phyloP scores from a whole-genome alignment of 805 yeast genomes.

The Starmera dryadoides region DNA sequence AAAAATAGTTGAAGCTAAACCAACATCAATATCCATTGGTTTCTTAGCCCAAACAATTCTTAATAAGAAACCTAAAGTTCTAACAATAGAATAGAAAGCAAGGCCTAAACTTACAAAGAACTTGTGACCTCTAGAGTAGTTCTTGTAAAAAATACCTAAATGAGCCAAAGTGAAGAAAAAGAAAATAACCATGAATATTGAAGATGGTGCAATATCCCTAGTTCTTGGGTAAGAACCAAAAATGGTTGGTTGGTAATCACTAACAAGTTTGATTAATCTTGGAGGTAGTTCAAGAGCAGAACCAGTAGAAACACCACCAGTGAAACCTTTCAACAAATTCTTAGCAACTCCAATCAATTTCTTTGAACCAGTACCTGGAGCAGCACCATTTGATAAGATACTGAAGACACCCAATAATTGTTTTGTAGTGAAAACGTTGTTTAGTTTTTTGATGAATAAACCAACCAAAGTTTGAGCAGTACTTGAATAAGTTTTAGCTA shows the following conservation, averaged over 20 bases:
- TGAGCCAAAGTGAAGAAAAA: conserved; percentile 39
- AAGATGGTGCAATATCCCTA: conserved; percentile 53
- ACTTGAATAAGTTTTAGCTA: conserved; percentile 2
- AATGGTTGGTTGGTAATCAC: conserved; percentile 36
- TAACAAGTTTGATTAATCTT: conserved; percentile 11
- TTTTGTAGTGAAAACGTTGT: conserved; percentile 13
- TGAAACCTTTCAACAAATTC: conserved; percentile 12
- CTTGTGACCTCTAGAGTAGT: conserved; percentile 48
- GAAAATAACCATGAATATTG: conserved; percentile 49
- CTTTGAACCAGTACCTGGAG: conserved; percentile 20
- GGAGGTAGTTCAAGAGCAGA: conserved; percentile 7
- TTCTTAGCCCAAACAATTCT: conserved; percentile 55
- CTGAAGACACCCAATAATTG: conserved; percentile 18
- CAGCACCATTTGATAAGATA: conserved; percentile 18
- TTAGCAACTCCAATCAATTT: conserved; percentile 12
- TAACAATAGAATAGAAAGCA: conserved; percentile 43
- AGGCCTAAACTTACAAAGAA: conserved; percentile 50
- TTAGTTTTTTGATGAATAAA: conserved; percentile 10
- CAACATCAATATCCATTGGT: conserved; percentile 35
- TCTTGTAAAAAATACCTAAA: conserved; percentile 35
- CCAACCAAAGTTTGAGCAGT: conserved; percentile 11
- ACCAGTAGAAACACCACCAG: conserved; percentile 7
- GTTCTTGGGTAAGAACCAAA: conserved; percentile 57
- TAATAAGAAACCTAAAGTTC: conserved; percentile 52
- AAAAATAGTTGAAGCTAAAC: conserved; percentile 51